phyloP scores from a whole-genome alignment of 768 basidiomycete species.

The Calocybe gangraenosa region DNA sequence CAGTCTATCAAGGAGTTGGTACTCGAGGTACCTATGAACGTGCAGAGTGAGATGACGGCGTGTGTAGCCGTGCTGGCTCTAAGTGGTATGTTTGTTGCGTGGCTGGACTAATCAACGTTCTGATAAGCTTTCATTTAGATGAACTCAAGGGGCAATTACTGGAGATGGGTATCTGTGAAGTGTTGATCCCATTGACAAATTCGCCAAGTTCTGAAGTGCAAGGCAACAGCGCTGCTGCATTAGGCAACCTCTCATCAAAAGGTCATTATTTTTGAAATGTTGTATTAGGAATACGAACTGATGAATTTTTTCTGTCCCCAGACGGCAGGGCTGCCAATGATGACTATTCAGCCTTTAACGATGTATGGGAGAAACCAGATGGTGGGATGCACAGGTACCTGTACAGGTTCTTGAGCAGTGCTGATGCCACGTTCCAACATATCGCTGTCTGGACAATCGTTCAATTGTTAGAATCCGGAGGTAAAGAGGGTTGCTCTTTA shows the following conservation, averaged over 20 bases:
- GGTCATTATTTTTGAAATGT: constrained; percentile 39
- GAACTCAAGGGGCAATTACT: constrained; percentile 94
- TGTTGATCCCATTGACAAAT: constrained; percentile 93
- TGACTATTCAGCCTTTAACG: constrained; percentile 96
- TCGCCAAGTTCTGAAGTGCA: constrained; percentile 97
- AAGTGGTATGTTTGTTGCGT: constrained; percentile 62
- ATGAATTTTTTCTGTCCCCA: constrained; percentile 24
- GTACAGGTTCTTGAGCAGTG: constrained; percentile 86
- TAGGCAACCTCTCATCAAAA: constrained; percentile 97
- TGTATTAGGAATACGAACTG: background rate
- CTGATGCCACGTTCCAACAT: constrained; percentile 98
- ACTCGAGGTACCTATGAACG: constrained; percentile 89
- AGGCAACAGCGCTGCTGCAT: constrained; percentile 95
- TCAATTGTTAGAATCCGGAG: constrained; percentile 94
- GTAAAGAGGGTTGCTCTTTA: constrained; percentile 30
- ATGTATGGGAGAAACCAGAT: constrained; percentile 97
- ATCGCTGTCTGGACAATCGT: constrained; percentile 99
- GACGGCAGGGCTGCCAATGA: constrained; percentile 73
- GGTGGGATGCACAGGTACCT: constrained; percentile 96
- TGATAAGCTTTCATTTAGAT: constrained; percentile 45
- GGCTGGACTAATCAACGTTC: constrained; percentile 1
- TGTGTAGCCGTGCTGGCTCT: constrained; percentile 95
- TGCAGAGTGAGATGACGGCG: constrained; percentile 99
- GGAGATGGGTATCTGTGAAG: constrained; percentile 98
- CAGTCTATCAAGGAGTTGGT: constrained; percentile 97